Conservation (phyloP, 306 rosid genomes). For the Psophocarpus tetragonolobus region DNA sequence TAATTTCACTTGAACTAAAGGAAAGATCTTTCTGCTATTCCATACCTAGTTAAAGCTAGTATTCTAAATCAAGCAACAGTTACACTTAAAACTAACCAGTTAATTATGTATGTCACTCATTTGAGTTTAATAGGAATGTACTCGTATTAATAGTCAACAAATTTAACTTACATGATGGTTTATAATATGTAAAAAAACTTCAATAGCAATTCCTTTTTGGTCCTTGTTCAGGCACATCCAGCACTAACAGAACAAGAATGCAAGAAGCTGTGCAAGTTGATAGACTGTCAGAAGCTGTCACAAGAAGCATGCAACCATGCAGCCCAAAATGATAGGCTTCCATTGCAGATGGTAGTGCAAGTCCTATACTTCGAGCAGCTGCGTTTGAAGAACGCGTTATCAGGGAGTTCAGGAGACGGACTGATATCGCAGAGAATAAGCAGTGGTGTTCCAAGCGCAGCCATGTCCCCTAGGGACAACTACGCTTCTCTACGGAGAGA, state of each 20-base stretch:
- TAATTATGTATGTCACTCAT: neutral
- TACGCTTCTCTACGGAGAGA: constrained; percentile 86
- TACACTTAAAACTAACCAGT: neutral
- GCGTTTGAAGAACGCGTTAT: constrained; percentile 67
- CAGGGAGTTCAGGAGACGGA: constrained; percentile 67
- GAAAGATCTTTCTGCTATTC: neutral
- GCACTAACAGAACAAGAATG: constrained; percentile 69
- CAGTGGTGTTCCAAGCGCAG: constrained; percentile 86
- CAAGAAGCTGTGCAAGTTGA: constrained; percentile 71
- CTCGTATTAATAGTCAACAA: neutral
- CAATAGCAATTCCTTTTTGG: neutral
- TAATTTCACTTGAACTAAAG: constrained; percentile 29
- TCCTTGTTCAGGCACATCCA: constrained; percentile 63
- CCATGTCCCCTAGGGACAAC: constrained; percentile 87
- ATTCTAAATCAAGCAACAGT: constrained; percentile 22
- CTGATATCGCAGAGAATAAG: constrained; percentile 67
- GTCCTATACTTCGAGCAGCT: constrained; percentile 86
- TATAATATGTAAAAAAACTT: neutral
- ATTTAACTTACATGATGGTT: neutral
- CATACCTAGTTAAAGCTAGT: neutral
- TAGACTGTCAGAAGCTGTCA: constrained; percentile 86
- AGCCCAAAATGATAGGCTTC: constrained; percentile 79
- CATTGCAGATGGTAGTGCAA: constrained; percentile 74
- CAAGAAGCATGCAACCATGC: constrained; percentile 94
- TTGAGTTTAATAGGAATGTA: neutral